Base-by-base conservation (phyloP, 2,329 filamentous ascomycete species). In the Ascomycota sp. region DNA sequence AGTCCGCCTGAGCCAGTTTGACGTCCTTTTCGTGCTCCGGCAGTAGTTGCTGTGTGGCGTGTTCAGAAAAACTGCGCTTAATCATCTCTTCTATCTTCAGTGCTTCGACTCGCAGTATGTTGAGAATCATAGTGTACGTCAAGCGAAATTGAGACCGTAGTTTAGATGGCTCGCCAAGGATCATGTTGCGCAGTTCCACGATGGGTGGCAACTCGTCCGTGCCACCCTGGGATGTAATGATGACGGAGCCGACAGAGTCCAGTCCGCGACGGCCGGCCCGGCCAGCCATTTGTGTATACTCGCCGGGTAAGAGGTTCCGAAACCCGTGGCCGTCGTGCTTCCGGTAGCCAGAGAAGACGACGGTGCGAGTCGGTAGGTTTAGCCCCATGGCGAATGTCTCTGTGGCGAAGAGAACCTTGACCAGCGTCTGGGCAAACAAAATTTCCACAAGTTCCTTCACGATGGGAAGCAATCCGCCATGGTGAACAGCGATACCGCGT, bases 81-180 rank as follows among this genome's bases (percentile, higher is more conserved):
- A 98, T 98, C 89, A 98, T 98, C 54, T 98, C 89, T 50, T 98
- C 89, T 41, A 98, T 95, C 57, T 94, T 95, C 39, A 98, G 57
- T 3, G 89, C 89, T 51, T 98, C 89, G 2, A 98, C 89, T 23
- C 89, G 76, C 29, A 98, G 62, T 21, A 98, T 61, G 45, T 95
- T 98, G 20, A 98, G 60, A 35, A 98, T 98, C 89, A 98, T 98
- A 55, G 95, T 98, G 61, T 98, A 98, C 0, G 91, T 98, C 28
- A 98, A 62, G 35, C 89, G 72, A 61, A 98, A 98, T 46, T 98
- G 89, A 6, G 86, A 95, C 28, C 83, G 72, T 29, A 98, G 65
- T 55, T 95, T 95, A 19, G 83, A 93, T 21, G 89, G 86, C 43
- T 93, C 80, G 31, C 89, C 89, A 4, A 95, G 65, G 38, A 98